Base-by-base conservation (phyloP, 805 yeast species). In the Metschnikowia hibisci region DNA sequence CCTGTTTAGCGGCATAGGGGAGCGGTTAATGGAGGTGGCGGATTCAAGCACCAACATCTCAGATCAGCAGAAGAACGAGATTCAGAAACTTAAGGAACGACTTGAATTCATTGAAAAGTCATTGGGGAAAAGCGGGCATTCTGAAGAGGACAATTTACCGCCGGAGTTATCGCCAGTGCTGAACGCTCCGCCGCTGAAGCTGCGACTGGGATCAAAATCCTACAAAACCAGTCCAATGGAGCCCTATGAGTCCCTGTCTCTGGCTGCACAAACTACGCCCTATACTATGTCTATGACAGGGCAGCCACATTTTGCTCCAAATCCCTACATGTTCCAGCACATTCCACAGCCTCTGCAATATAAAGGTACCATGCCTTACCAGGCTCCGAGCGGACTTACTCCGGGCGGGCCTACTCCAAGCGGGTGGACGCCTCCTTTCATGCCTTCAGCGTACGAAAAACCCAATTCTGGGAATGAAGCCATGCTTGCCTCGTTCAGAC, bases 101-200 rank as follows among this genome's bases (percentile, higher is more conserved):
- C 41, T 52, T 10, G 51, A 45, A 26, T 47, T 44, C 30, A 51
- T 52, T 10, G 56, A 52, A 30, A 37, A 38, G 26, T 51, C 55
- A 2, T 29, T 51, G 13, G 18, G 41, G 18, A 40, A 26, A 14
- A 30, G 14, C 15, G 8, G 25, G 12, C 10, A 31, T 10, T 4
- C 39, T 16, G 32, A 35, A 12, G n/a, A 12, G n/a, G n/a, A 12
- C 23, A 11, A 7, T 20, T 20, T 15, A 3, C n/a, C 16, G 15
- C n/a, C 31, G 39, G 23, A 2, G 23, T 16, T 15, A 30, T 11
- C 38, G 11, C 16, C 38, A 5, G 6, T 14, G 7, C 31, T 26
- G 31, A 34, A 5, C 4, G 25, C 10, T 10, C 15, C 15, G 7
- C 7, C 11, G 12, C 39, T 16, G 23, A 35, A 35, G 32, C 32